Percentiles rank a stretch among this genome's conserved stretches.
phyloP scores from a whole-genome alignment of 2,329 filamentous ascomycete species.

The Ophiostoma piceae region DNA sequence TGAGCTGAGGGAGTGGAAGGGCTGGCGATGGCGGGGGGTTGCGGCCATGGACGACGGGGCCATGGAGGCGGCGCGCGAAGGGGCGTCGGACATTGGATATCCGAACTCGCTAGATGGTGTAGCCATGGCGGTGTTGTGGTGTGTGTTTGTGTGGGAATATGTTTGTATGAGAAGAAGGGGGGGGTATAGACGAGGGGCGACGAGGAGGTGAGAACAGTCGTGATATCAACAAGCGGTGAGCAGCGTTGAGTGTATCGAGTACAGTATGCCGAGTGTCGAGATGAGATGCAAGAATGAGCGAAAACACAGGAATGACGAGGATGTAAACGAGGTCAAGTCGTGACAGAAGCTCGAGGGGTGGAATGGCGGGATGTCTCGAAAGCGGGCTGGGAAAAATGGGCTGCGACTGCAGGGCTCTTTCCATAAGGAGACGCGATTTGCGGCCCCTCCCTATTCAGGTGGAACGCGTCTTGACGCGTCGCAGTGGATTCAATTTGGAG shows the following conservation, averaged over 20 bases:
- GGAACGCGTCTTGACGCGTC: conserved; percentile 29
- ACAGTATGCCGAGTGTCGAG: not conserved
- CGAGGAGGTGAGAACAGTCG: conserved; percentile 4
- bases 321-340: not conserved
- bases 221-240: conserved; percentile 14
- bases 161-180: too few relatives aligned
- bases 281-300: not conserved
- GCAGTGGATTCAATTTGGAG: conserved; percentile 1
- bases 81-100: conserved; percentile 53
- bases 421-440: conserved; percentile 16
- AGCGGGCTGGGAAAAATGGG: conserved; percentile 15
- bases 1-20: conserved; percentile 42
- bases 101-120: conserved; percentile 50
- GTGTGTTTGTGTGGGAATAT: not conserved
- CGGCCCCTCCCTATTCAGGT: conserved; percentile 18
- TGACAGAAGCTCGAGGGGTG: not conserved
- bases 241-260: not conserved
- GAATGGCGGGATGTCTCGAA: conserved; percentile 19
- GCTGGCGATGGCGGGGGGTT: conserved; percentile 41
- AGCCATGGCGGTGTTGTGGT: conserved; percentile 38
- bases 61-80: conserved; percentile 35
- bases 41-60: conserved; percentile 33
- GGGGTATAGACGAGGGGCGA: not conserved
- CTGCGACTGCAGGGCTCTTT: not conserved
- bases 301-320: not conserved